Percentiles rank a stretch among this genome's conserved stretches.
These are phyloP conservation scores for Ganoderma lucidum DNA, from an alignment of 1,284 basidiomycete genomes.

Conservation along the genomic window DNA sequence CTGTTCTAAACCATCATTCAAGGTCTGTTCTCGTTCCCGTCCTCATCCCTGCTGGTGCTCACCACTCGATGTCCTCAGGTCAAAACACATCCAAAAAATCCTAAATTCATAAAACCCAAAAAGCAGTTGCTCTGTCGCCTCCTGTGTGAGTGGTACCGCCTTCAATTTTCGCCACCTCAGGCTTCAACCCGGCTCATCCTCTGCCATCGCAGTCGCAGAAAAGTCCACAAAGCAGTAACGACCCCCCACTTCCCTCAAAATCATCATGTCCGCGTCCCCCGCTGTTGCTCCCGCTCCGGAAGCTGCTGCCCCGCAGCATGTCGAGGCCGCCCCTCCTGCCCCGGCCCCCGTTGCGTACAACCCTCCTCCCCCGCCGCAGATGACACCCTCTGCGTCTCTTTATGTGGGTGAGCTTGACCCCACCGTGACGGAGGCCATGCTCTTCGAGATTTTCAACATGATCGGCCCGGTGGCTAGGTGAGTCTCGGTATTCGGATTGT, in stretches of 20 bases:
- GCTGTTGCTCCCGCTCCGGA: conserved; percentile 45
- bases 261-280: conserved; percentile 65
- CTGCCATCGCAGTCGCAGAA: conserved; percentile 61
- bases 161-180: conserved; percentile 32
- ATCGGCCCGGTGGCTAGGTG: conserved; percentile 98
- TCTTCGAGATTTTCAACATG: conserved; percentile 99
- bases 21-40: conserved; percentile 43
- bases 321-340: conserved; percentile 47
- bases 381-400: conserved; percentile 89
- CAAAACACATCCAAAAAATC: conserved; percentile 57
- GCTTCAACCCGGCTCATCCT: conserved; percentile 31
- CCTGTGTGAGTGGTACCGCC: conserved; percentile 60
- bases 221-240: conserved; percentile 89
- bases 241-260: conserved; percentile 62
- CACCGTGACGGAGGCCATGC: conserved; percentile 98
- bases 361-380: conserved; percentile 58
- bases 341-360: conserved; percentile 61
- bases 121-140: conserved; percentile 79
- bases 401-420: conserved; percentile 99
- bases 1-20: conserved; percentile 53
- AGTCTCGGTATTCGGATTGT: conserved; percentile 36
- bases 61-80: conserved; percentile 32
- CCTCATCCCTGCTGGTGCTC: conserved; percentile 23
- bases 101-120: conserved; percentile 50
- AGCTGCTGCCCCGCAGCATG: conserved; percentile 40